Evolutionary conservation across 768 basidiomycete genomes (phyloP), one percentile per base, ranked within the genome.

Genomic region (Austroboletus festivus): DNA sequence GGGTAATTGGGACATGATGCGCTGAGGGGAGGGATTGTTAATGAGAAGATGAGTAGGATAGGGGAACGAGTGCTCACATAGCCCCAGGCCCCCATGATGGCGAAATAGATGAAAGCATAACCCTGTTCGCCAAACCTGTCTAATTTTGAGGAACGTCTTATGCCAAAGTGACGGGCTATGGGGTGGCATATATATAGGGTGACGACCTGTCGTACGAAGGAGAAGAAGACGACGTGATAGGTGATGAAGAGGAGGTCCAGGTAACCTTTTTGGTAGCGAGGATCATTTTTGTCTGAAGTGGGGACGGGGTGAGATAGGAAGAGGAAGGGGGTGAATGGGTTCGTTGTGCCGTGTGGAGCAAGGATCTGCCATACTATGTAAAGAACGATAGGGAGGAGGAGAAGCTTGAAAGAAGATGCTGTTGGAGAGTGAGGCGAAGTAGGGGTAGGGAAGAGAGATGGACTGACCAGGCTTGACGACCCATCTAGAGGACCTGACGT

Each of bases 111-210:
- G 38, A 89, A 43, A 0, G 93, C 89, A 65, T 99, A 96, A 0
- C 81, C 83, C 62, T 95, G 95, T 70, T 99, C 95, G 18, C 83
- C 89, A 60, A 97, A 97, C 30, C 95, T 74, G 46, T 84, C 81
- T 13, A 93, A 65, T 66, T 94, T 96, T 20, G 63, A 62, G 49
- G 70, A 66, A 52, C 75, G 81, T 59, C 72, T 78, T 42, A 99
- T 78, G 2, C 93, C 87, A 47, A 86, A 82, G 50, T 76, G 73
- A 28, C 72, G 76, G 0, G 86, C 93, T 31, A 93, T 54, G 2
- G 87, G 89, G 20, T 73, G 71, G 38, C 83, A 81, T 11, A 91
- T 30, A 47, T 78, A 79, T 59, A 87, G 55, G 16, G 85, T 80
- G 64, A 92, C 62, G 38, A 74, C 60, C 68, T 97, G 93, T 24